Base-by-base conservation (phyloP, 1,284 basidiomycete genomes). In the Heterobasidion irregulare region DNA sequence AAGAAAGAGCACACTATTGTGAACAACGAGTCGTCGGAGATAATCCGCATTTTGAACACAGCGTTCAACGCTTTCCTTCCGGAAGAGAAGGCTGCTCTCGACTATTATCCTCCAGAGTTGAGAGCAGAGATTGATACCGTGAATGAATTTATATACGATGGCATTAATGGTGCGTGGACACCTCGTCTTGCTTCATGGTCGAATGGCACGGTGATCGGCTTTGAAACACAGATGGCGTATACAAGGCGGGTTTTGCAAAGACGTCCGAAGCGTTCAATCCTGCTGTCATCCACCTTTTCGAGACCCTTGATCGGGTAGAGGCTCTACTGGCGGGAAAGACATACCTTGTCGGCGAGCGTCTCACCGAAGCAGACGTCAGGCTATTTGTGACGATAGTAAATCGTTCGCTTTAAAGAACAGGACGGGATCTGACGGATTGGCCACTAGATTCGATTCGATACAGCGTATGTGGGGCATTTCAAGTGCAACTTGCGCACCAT, bases 11-110 rank as follows among this genome's bases (percentile, higher is more conserved):
- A 88, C 56, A 93, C 90, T 38, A 91, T 99, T 62, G 97, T 99
- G 56, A 97, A 92, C 75, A 99, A 97, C 69, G 94, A 98, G 68
- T 91, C 86, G 60, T 86, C 88, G 0, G 94, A 97, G 71, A 94
- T 98, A 64, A 94, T 98, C 64, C 86, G 96, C 54, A 90, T 94
- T 48, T 80, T 98, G 71, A 97, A 97, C 71, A 76, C 78, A 6
- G 86, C 79, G 8, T 96, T 97, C 74, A 86, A 96, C 68, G 73
- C 83, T 6, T 62, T 87, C 19, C 58, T 96, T 4, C 76, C 86
- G 0, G 68, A 75, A 2, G 81, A 89, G 10, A 82, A 83, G 62
- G 85, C 84, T 13, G 71, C 74, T 35, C 56, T 93, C 52, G 84
- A 94, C 64, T 74, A 88, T 49, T 98, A 97, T 71, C 95, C 95